These are phyloP conservation scores for Thermoascus crustaceus DNA, from an alignment of 2,329 filamentous ascomycete species.

Conservation along the genomic window DNA sequence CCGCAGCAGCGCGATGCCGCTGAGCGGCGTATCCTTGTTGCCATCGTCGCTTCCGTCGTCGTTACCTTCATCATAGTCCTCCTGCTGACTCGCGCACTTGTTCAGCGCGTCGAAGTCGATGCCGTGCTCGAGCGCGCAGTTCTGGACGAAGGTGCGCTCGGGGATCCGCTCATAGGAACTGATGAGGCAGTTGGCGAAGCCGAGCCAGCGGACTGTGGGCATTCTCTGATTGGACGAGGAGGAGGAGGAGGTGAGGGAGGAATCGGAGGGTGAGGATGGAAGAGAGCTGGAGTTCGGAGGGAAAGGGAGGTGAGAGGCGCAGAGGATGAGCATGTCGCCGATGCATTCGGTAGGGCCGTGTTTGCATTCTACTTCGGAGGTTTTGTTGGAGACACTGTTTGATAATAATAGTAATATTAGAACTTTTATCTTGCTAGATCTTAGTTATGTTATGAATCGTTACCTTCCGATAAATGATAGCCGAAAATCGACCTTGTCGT, in stretches of 20 bases:
- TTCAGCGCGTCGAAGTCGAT: constrained; percentile 77
- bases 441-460: constrained; percentile 22
- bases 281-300: constrained; percentile 16
- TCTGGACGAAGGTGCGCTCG: constrained; percentile 65
- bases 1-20: constrained; percentile 38
- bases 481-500: constrained; percentile 81
- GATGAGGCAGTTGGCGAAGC: constrained; percentile 86
- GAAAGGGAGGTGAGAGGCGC: constrained; percentile 61
- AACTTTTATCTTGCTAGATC: too few species aligned
- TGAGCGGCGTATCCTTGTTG: constrained; percentile 55
- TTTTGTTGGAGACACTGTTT: constrained; percentile 55
- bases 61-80: constrained; percentile 55
- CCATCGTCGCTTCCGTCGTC: constrained; percentile 51
- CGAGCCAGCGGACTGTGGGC: constrained; percentile 71
- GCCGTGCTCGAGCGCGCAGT: constrained; percentile 85
- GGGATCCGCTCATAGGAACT: constrained; percentile 71
- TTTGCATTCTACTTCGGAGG: constrained; percentile 78
- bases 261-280: constrained; percentile 8
- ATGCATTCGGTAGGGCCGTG: constrained; percentile 88
- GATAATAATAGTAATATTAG: too few species aligned
- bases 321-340: constrained; percentile 90
- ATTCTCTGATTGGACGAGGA: constrained; percentile 55
- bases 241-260: too few species aligned
- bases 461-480: constrained; percentile 83
- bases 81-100: constrained; percentile 68